Base-by-base conservation (phyloP, 805 yeast genomes). In the Myxozyma nipponensis region DNA sequence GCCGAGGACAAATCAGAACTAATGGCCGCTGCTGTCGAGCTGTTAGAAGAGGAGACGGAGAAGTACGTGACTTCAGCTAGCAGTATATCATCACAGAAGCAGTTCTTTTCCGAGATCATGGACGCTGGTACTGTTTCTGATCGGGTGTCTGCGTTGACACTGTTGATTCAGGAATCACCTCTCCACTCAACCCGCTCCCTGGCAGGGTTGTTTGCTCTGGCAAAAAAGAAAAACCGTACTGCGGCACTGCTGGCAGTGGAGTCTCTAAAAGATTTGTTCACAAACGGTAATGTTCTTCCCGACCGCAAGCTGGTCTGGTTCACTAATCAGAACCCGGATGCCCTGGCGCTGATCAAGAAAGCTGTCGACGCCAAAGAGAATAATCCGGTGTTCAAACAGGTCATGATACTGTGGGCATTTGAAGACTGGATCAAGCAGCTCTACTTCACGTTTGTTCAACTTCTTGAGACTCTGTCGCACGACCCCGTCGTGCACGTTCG, bases 121-220 rank as follows among this genome's bases (percentile, higher is more conserved):
- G 76, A 89, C 4, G 84, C 81, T 59, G 98, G 98, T 86, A 93
- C 98, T 0, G 75, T 91, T 61, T 84, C 82, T 62, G 98, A 93
- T 83, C 89, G 93, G 71, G 86, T 93, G 48, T 86, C 96, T 42
- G 96, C 98, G 0, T 76, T 93, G 64, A 91, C 98, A 0, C 78
- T 93, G 65, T 74, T 93, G 65, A 79, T 90, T 42, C 98, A 93
- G 66, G 98, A 93, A 71, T 90, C 97, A 2, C 98, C 98, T 4
- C 66, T 89, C 47, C 98, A 93, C 65, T 86, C 91, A 60, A 64
- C 83, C 46, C 86, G 87, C 66, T 87, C 96, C 0, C 73, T 93
- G 50, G 95, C 87, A 58, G 84, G 83, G 35, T 70, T 93, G 56
- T 66, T 86, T 55, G 76, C 79, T 3, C 86, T 83, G 71, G 87